Conservation (phyloP, 208 protist species). For the Acanthamoeba lenticulata region DNA sequence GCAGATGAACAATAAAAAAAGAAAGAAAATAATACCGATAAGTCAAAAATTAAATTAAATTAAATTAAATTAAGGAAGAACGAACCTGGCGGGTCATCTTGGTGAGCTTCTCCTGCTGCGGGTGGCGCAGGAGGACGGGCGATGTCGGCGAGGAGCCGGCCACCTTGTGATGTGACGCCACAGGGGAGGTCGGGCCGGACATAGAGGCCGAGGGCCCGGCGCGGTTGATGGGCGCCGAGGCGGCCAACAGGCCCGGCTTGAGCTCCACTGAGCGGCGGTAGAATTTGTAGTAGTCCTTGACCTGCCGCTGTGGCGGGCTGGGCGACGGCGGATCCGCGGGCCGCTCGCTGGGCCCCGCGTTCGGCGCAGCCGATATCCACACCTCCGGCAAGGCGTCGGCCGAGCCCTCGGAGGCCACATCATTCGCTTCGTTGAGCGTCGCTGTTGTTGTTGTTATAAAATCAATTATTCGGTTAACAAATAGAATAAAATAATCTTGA, state of each 20-base stretch:
- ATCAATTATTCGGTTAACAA: background rate
- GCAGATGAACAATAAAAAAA: background rate
- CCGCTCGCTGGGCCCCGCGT: background rate
- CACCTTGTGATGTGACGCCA: background rate
- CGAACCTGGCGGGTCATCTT: background rate
- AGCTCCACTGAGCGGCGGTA: background rate
- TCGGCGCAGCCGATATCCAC: background rate
- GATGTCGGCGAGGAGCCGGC: background rate
- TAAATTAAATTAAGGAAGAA: background rate
- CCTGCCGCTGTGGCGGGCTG: background rate
- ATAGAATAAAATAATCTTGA: background rate
- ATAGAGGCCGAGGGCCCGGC: background rate
- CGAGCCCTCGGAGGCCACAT: background rate
- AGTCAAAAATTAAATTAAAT: background rate
- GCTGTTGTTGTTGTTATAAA: background rate
- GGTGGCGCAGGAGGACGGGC: background rate
- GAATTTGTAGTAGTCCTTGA: slow-evolving; percentile 27
- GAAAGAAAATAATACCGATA: background rate
- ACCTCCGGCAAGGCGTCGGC: background rate
- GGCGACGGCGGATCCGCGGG: background rate
- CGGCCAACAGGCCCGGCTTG: background rate
- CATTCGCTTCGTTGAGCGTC: background rate
- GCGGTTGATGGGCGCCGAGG: background rate
- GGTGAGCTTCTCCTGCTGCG: background rate
- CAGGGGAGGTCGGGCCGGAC: background rate